Base-by-base conservation (phyloP, 169 alveolate species). In the Cryptosporidium sp. region DNA sequence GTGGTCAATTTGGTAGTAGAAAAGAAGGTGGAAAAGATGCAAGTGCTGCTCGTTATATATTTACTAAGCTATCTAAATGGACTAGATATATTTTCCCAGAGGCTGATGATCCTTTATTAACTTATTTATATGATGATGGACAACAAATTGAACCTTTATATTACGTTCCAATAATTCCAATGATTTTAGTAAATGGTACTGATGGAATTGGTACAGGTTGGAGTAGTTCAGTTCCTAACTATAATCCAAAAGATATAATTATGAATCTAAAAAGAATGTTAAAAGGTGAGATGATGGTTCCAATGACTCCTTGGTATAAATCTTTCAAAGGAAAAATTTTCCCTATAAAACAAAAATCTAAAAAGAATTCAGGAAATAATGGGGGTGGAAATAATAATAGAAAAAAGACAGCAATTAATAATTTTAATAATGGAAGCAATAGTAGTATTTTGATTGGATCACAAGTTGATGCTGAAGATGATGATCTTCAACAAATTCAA, bases 201-300 rank as follows among this genome's bases (percentile, higher is more conserved):
- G 99, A 99, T 71, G 99, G 99, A 56, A 99, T 98, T 26, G 99
- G 99, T 33, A 97, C 99, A 21, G 99, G 99, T 0, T 97, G 98
- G 97, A 93, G 96, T 16, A 94, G 97, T 21, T 93, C 92, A 58
- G 95, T 98, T 39, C 99, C 99, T n/a, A 96, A 96, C 92, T 97
- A 94, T 93, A 97, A 98, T 93, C 99, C 99, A 7, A 94, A 94
- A 71, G 99, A 98, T 75, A 94, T 98, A 60, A 97, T 97, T 61
- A 93, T 93, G 75, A 97, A 97, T 93, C 89, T 98, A 21, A 97
- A 92, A 87, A 93, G 95, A 91, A 96, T 93, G 92, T 93, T 96
- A 68, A 91, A 69, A 42, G 97, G 97, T n/a, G 95, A 94, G 86
- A 95, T 92, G 4, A 95, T 97, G 97, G 87, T 93, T 72, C 96